Conservation (phyloP, 2,329 filamentous ascomycete genomes). For the Emmonsiellopsis sp. region DNA sequence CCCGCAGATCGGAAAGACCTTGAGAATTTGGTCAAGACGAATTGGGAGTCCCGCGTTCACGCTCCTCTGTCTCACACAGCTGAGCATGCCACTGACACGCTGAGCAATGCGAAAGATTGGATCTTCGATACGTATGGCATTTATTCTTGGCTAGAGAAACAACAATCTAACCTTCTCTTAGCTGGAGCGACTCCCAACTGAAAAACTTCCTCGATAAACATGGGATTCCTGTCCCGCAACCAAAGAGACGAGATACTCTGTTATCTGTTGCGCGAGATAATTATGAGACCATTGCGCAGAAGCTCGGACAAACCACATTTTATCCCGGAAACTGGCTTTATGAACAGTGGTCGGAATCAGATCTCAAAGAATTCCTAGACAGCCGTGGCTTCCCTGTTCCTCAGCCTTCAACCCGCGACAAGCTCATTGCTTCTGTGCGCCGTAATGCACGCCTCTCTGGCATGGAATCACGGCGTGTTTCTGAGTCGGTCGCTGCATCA, state of each 20-base stretch:
- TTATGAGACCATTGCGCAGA: conserved; percentile 70
- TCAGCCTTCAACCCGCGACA: conserved; percentile 75
- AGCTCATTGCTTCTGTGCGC: conserved; percentile 77
- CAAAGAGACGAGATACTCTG: conserved; percentile 72
- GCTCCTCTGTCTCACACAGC: conserved; percentile 66
- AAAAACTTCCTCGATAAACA: conserved; percentile 89
- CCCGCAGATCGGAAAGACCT: conserved; percentile 88
- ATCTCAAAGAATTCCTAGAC: conserved; percentile 89
- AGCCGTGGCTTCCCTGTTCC: conserved; percentile 76
- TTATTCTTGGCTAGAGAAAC: conserved; percentile 4
- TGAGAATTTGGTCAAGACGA: conserved; percentile 77
- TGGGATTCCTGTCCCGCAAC: conserved; percentile 76
- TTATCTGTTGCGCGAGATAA: conserved; percentile 68
- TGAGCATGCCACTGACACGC: conserved; percentile 64
- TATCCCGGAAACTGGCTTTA: conserved; percentile 97
- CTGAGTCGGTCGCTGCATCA: conserved; percentile 52
- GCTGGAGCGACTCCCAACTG: conserved; percentile 86
- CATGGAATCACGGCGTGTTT: conserved; percentile 54
- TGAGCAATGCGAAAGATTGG: conserved; percentile 71
- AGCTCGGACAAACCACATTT: conserved; percentile 62
- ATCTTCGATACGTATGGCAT: conserved; percentile 64
- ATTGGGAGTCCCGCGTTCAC: conserved; percentile 76
- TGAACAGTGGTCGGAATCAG: conserved; percentile 80
- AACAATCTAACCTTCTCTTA: conserved; percentile 35
- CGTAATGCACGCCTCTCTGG: conserved; percentile 79